Evolutionary conservation across 345 rosid species (phyloP).

Genomic region (Excoecaria agallocha): DNA sequence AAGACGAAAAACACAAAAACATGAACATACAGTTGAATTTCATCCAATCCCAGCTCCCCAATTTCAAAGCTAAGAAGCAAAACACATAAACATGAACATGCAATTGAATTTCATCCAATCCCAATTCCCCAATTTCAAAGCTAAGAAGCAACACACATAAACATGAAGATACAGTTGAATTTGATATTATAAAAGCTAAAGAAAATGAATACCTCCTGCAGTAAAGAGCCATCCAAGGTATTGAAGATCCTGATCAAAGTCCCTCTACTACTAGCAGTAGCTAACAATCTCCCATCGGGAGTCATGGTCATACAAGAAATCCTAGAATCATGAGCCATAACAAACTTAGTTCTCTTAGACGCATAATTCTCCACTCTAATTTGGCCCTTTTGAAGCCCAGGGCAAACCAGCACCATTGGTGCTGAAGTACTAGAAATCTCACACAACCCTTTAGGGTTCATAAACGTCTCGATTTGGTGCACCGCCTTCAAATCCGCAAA

Average conservation of each 20-base stretch:
- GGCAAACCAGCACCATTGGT: conserved; percentile 42
- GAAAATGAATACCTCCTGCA: conserved; percentile 44
- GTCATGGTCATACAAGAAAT: conserved; percentile 37
- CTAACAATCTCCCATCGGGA: conserved; percentile 42
- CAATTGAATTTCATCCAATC: too few species aligned
- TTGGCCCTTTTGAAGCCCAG: conserved; percentile 47
- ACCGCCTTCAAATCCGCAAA: conserved; percentile 35
- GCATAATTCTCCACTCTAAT: conserved; percentile 45
- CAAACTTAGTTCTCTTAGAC: conserved; percentile 36
- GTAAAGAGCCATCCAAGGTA: conserved; percentile 36
- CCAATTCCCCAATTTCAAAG: too few species aligned
- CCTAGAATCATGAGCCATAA: conserved; percentile 46
- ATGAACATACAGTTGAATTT: too few species aligned
- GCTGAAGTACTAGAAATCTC: conserved; percentile 36
- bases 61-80: too few species aligned
- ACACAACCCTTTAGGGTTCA: conserved; percentile 47
- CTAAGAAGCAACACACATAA: not conserved
- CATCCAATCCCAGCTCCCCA: too few species aligned
- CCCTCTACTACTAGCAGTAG: conserved; percentile 53
- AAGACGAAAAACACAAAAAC: too few species aligned
- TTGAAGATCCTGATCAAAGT: conserved; percentile 51
- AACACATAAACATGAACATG: not conserved
- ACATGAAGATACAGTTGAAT: not conserved
- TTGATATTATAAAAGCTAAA: not conserved
- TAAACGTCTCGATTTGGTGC: conserved; percentile 41